These are phyloP conservation scores for Psidium friedrichsthalianum DNA, from an alignment of 345 rosid genomes.

Conservation along the genomic window DNA sequence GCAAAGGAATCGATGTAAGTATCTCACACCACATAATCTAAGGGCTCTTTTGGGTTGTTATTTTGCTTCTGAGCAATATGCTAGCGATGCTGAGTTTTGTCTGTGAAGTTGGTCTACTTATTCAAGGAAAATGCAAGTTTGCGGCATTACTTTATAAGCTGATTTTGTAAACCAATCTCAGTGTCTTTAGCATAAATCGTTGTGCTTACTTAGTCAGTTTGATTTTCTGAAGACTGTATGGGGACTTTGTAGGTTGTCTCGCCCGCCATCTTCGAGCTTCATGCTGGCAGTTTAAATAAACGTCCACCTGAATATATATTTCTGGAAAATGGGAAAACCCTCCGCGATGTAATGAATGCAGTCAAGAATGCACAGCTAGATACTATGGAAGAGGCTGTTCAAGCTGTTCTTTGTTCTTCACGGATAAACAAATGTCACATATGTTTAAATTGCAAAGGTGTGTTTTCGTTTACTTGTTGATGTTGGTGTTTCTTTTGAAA, in stretches of 20 bases:
- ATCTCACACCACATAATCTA: neutral
- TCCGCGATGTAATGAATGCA: constrained; percentile 76
- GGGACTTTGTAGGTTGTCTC: constrained; percentile 36
- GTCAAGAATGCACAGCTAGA: constrained; percentile 55
- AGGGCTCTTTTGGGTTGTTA: neutral
- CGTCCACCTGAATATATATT: constrained; percentile 72
- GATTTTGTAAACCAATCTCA: neutral
- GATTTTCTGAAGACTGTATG: neutral
- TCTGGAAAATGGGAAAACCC: constrained; percentile 65
- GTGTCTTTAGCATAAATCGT: neutral
- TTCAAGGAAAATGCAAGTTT: neutral
- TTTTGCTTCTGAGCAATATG: neutral
- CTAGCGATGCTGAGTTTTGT: neutral
- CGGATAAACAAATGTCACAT: constrained; percentile 33
- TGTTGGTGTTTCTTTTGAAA: neutral
- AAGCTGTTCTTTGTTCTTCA: constrained; percentile 33
- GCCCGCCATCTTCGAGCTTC: constrained; percentile 54
- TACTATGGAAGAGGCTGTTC: constrained; percentile 46
- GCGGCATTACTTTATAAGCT: neutral
- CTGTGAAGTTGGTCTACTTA: neutral
- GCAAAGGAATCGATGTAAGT: constrained; percentile 60
- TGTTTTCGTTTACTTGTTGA: constrained; percentile 9
- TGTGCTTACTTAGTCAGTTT: neutral
- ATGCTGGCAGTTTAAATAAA: constrained; percentile 80
- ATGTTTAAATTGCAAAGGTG: constrained; percentile 91